Evolutionary conservation across 768 basidiomycete species (phyloP), one percentile per base, ranked within the genome.

Genomic region (Tubosaeta sp.): DNA sequence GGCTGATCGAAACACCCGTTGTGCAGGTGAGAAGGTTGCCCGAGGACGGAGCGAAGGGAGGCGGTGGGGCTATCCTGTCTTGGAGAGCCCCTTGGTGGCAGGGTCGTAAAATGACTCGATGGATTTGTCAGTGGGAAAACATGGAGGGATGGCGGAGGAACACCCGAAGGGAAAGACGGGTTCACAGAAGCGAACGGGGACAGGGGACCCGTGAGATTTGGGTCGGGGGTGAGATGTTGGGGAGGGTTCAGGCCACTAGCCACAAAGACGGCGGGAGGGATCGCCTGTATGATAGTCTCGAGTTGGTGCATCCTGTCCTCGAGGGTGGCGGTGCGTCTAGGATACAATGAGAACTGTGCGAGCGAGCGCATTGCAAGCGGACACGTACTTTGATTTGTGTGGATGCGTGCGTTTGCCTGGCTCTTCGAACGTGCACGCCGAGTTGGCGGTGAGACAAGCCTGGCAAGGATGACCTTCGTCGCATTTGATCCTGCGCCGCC

Each of bases 401-500:
- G 88, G 87, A 63, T 91, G 88, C 1, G 84, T 86, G 52, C 88
- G 76, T 72, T 92, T 92, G 3, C 88, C 88, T 3, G 88, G 86
- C 68, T 91, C 90, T 68, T 91, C 90, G 61, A 91, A 91, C 0
- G 90, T 91, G 58, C 90, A 92, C 8, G 86, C 73, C 3, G 89
- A 89, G 62, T 79, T 86, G 11, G 89, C 86, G 6, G 85, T 84
- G n/a, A 91, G 69, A 67, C 90, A 92, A 12, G 89, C 88, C 70
- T 91, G 88, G 67, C 89, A 92, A 32, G 90, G 90, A 63, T 91
- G 88, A 0, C 90, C 90, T 66, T 92, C 90, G 60, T 92, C 90
- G 64, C 90, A 92, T 61, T 88, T 89, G 66, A 92, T 92, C 62
- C 90, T 75, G 61, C 90, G 76, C 49, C 89, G 86, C 17, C 89